Evolutionary conservation across 306 rosid species (phyloP).

Genomic region (Echinosophora koreensis): DNA sequence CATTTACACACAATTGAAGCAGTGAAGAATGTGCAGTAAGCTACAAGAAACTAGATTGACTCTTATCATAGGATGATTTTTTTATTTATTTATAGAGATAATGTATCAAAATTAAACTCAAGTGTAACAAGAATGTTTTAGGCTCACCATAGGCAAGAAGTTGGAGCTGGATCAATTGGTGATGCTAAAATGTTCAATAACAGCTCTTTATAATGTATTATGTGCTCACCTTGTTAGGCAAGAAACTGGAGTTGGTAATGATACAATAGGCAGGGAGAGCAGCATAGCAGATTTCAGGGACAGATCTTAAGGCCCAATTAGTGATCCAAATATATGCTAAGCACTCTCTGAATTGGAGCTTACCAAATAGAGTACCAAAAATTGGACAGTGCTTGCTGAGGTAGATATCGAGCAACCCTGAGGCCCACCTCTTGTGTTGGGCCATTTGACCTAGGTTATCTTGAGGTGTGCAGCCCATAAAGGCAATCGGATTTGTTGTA

Average conservation of each 20-base stretch:
- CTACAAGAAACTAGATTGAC: too few relatives aligned
- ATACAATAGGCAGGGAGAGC: slow-evolving; percentile 64
- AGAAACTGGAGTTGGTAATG: slow-evolving; percentile 63
- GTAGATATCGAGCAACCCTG: slow-evolving; percentile 59
- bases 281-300: slow-evolving; percentile 62
- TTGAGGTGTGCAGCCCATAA: slow-evolving; percentile 67
- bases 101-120: too few relatives aligned
- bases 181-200: not conserved
- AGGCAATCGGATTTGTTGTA: slow-evolving; percentile 54
- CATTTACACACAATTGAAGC: slow-evolving; percentile 27
- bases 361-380: slow-evolving; percentile 51
- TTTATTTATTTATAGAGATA: too few relatives aligned
- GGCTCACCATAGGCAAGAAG: slow-evolving; percentile 47
- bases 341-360: slow-evolving; percentile 68
- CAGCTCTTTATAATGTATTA: not conserved
- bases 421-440: slow-evolving; percentile 73
- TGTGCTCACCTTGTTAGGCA: slow-evolving; percentile 63
- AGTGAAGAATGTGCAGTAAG: not conserved
- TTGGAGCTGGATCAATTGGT: slow-evolving; percentile 43
- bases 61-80: too few relatives aligned
- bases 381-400: slow-evolving; percentile 63
- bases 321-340: slow-evolving; percentile 52
- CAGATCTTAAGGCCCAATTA: slow-evolving; percentile 51
- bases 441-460: slow-evolving; percentile 49
- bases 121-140: slow-evolving; percentile 10